A percentile compares a stretch with the other conserved stretches of the same genome.
Evolutionary conservation across 352 stramenopile species (phyloP).

Genomic region (Globisporangium camurandrum): DNA sequence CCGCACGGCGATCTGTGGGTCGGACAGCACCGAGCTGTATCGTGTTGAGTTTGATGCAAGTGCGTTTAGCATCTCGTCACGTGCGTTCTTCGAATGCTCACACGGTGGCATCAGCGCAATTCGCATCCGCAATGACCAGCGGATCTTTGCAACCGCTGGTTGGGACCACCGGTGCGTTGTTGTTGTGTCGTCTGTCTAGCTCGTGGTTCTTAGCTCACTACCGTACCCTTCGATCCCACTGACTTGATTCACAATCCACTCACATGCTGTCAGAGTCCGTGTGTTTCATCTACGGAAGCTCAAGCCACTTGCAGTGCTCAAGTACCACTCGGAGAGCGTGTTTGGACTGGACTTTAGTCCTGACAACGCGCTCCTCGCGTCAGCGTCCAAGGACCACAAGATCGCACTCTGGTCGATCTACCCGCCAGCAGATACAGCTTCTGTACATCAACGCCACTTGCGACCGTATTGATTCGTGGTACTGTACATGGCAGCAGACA

Average conservation of each 20-base stretch:
- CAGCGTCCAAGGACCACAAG: conserved; percentile 75
- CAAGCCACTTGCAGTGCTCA: conserved; percentile 70
- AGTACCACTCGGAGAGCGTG: conserved; percentile 73
- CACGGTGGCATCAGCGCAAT: conserved; percentile 62
- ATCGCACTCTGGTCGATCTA: conserved; percentile 78
- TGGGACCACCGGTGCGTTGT: conserved; percentile 55
- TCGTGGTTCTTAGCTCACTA: background rate
- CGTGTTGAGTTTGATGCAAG: conserved; percentile 33
- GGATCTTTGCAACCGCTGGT: conserved; percentile 70
- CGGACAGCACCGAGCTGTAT: conserved; percentile 47
- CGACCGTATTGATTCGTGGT: background rate
- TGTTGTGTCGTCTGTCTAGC: background rate
- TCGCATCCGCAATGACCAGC: conserved; percentile 56
- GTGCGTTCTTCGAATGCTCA: conserved; percentile 47
- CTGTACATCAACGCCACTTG: background rate
- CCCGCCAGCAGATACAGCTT: conserved; percentile 22
- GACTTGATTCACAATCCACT: background rate
- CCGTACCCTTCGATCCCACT: too few relatives aligned
- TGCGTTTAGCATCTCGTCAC: conserved; percentile 24
- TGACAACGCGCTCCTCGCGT: conserved; percentile 50
- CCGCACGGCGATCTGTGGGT: conserved; percentile 48
- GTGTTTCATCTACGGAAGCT: conserved; percentile 71
- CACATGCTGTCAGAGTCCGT: conserved; percentile 23
- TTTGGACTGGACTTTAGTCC: conserved; percentile 61
- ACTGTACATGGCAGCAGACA: too few relatives aligned